Evolutionary conservation across 2,329 filamentous ascomycete species (phyloP), one percentile per base, ranked within the genome.

Genomic region (Fusarium armeniacum): DNA sequence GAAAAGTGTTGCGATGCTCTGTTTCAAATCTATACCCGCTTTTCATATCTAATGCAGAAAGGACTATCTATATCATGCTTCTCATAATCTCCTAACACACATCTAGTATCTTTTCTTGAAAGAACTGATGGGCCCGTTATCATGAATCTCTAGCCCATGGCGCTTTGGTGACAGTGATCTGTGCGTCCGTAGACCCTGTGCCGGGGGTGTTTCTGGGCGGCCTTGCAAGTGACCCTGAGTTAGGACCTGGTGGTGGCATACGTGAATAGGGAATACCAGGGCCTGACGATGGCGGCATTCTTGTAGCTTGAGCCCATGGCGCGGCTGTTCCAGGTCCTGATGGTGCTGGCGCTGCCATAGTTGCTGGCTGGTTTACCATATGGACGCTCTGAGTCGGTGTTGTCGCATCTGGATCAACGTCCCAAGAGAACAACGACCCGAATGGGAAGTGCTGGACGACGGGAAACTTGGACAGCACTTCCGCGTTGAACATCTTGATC

Each of bases 401-500:
- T 2, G 79, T 71, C 2, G 90, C 89, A 56, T 87, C 81, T 0
- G 90, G 90, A 75, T 94, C 90, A 47, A 78, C 81, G 3, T 93
- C 89, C 91, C 91, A 95, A 38, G 86, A 88, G 76, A 95, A 93
- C n/a, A 96, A 82, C 8, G 90, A 91, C 28, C 93, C 93, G 71
- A 96, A 95, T 4, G 86, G 88, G 72, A 96, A 98, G 80, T 99
- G 96, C 80, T 99, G 96, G n/a, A 99, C 93, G 4, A 99, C 96
- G 4, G 96, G 96, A 76, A 98, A 98, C 79, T 99, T 99, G 40
- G 92, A 93, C 16, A 99, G 84, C 5, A 99, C 96, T 82, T 99
- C 96, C 20, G 93, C 96, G 72, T 97, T 94, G 82, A 95, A 99
- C 96, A 99, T 99, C 81, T 98, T 99, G 75, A 99, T 89, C 96